Evolutionary conservation across 495 filamentous ascomycete genomes (phyloP).

Genomic region (Penicillium dipodomyicola): DNA sequence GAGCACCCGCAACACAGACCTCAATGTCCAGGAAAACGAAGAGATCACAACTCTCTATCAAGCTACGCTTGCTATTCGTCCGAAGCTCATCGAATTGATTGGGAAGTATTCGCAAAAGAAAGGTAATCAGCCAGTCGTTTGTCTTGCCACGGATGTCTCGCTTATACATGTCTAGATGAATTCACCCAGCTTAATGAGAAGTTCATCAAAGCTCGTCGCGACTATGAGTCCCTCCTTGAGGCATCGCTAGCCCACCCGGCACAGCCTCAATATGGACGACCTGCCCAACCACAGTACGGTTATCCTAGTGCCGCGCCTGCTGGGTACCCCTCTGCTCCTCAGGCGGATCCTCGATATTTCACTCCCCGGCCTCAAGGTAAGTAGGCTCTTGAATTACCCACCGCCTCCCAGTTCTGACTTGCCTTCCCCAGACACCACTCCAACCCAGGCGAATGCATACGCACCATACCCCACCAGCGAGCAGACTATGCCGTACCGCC

Average conservation of each 20-base stretch:
- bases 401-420: background rate
- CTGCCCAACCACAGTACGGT: constrained; percentile 59
- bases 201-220: constrained; percentile 96
- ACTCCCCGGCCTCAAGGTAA: constrained; percentile 57
- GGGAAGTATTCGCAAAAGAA: constrained; percentile 99
- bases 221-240: constrained; percentile 94
- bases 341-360: constrained; percentile 69
- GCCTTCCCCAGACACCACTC: constrained; percentile 29
- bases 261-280: constrained; percentile 69
- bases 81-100: constrained; percentile 96
- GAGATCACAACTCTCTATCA: constrained; percentile 94
- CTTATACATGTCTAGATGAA: constrained; percentile 63
- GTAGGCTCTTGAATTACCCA: constrained; percentile 2
- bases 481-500: constrained; percentile 38
- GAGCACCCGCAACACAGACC: constrained; percentile 89
- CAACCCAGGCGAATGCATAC: constrained; percentile 26
- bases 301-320: constrained; percentile 56
- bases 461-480: constrained; percentile 37
- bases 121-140: constrained; percentile 51
- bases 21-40: constrained; percentile 84
- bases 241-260: constrained; percentile 88
- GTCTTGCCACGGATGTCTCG: background rate
- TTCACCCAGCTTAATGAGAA: constrained; percentile 98
- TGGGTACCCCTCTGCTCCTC: constrained; percentile 49
- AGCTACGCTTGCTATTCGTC: constrained; percentile 86